phyloP scores from a whole-genome alignment of 1,284 basidiomycete genomes.

The Takashimella tepidaria region DNA sequence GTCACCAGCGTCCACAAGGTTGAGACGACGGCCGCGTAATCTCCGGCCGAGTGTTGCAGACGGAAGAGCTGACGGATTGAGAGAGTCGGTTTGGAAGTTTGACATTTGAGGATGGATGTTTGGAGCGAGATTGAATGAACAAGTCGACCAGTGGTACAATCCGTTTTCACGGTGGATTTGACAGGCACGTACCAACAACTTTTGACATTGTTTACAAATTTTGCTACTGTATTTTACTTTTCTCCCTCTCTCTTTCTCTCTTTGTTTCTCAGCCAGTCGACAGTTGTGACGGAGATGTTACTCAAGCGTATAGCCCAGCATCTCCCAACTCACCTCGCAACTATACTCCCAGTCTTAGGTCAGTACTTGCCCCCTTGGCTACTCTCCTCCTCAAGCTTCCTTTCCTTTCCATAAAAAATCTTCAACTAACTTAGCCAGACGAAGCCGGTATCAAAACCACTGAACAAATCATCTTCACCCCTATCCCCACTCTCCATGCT shows the following conservation, averaged over 20 bases:
- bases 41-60: constrained; percentile 31
- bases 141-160: too few species aligned
- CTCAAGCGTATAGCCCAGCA: constrained; percentile 30
- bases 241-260: neutral
- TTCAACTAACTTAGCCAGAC: constrained; percentile 7
- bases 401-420: neutral
- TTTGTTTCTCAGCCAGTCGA: neutral
- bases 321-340: constrained; percentile 22
- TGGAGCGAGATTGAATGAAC: too few species aligned
- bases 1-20: neutral
- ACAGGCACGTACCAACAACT: too few species aligned
- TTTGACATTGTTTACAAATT: neutral
- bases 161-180: too few species aligned
- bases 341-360: constrained; percentile 31
- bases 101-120: constrained; percentile 8
- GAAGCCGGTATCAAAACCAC: constrained; percentile 29
- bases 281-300: constrained; percentile 26
- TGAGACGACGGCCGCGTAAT: constrained; percentile 7
- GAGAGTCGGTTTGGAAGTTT: constrained; percentile 35
- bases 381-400: neutral
- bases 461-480: constrained; percentile 37
- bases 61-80: constrained; percentile 35
- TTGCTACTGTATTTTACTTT: constrained; percentile 5
- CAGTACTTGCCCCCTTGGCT: constrained; percentile 2
- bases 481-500: constrained; percentile 10